Evolutionary conservation across 2,329 filamentous ascomycete species (phyloP).

Genomic region (Aspergillus ustus): DNA sequence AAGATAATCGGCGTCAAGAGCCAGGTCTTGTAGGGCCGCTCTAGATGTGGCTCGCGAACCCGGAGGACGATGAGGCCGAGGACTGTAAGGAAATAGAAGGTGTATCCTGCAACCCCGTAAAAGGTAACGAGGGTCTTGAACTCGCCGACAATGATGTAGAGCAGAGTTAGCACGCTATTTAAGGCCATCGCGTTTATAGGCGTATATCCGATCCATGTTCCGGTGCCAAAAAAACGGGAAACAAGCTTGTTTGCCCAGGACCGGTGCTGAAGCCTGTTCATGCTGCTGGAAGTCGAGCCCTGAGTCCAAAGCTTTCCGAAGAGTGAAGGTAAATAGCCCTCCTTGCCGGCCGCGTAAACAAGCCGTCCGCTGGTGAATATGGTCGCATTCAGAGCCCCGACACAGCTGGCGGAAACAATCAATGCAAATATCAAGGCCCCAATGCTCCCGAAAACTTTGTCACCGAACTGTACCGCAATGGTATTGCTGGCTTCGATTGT

Average conservation of each 20-base stretch:
- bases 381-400: constrained; percentile 91
- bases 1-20: constrained; percentile 97
- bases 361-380: constrained; percentile 92
- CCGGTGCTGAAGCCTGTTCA: constrained; percentile 45
- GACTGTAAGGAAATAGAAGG: constrained; percentile 96
- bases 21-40: constrained; percentile 93
- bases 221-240: constrained; percentile 71
- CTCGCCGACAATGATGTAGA: constrained; percentile 85
- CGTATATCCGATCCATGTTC: constrained; percentile 83
- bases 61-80: constrained; percentile 89
- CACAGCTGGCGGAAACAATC: constrained; percentile 87
- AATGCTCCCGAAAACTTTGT: constrained; percentile 82
- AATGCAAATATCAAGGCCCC: constrained; percentile 85
- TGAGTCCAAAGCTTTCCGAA: constrained; percentile 83
- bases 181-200: constrained; percentile 90
- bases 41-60: constrained; percentile 82
- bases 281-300: constrained; percentile 32
- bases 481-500: constrained; percentile 89
- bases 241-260: constrained; percentile 65
- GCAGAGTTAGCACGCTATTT: constrained; percentile 73
- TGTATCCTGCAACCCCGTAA: constrained; percentile 95
- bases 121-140: constrained; percentile 93
- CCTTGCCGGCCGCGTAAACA: constrained; percentile 91
- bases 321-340: constrained; percentile 84
- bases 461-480: constrained; percentile 92